These are phyloP conservation scores for Mollisia scopiformis DNA, from an alignment of 2,329 filamentous ascomycete genomes.

Conservation along the genomic window DNA sequence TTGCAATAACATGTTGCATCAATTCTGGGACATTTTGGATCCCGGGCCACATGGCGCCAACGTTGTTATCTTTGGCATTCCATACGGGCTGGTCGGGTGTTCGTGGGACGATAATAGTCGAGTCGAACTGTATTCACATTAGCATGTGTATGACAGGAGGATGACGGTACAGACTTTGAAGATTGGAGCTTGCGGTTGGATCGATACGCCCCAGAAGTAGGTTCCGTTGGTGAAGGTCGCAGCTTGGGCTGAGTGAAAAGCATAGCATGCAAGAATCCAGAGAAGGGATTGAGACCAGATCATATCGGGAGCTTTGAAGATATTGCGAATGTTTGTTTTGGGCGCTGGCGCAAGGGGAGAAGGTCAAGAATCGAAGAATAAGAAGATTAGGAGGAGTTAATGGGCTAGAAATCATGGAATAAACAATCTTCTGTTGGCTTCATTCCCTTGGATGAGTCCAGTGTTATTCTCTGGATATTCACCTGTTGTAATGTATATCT, in stretches of 20 bases:
- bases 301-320: too few relatives aligned
- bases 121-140: not conserved
- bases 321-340: too few relatives aligned
- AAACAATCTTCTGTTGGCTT: too few relatives aligned
- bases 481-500: too few relatives aligned
- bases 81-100: not conserved
- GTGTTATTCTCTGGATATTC: too few relatives aligned
- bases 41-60: not conserved
- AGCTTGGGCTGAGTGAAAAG: not conserved
- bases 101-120: not conserved
- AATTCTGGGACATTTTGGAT: not conserved
- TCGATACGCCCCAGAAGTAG: not conserved
- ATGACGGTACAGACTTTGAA: not conserved
- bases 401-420: too few relatives aligned
- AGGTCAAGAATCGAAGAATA: too few relatives aligned
- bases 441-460: too few relatives aligned
- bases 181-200: not conserved
- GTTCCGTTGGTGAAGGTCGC: not conserved
- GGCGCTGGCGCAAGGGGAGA: too few relatives aligned
- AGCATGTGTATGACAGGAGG: not conserved
- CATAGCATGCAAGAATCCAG: too few relatives aligned
- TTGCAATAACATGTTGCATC: not conserved
- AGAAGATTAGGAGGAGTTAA: too few relatives aligned
- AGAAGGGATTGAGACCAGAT: too few relatives aligned
- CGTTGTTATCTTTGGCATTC: not conserved